Percentiles rank a stretch among this genome's conserved stretches.
phyloP scores from a whole-genome alignment of 2,329 filamentous ascomycete genomes.

The Madurella fahalii region DNA sequence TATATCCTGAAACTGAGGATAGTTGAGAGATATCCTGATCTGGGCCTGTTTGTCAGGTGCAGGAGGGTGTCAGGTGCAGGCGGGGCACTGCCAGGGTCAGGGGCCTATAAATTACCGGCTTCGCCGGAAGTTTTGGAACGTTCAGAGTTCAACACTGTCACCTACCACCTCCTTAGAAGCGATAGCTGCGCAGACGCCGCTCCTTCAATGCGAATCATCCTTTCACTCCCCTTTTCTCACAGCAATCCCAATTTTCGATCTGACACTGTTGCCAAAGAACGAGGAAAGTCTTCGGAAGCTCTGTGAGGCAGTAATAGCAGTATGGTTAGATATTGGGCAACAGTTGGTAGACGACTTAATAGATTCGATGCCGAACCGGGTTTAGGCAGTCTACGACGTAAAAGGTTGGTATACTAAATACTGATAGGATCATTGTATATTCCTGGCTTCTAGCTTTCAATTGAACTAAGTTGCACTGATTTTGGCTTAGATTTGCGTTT shows the following conservation, averaged over 20 bases:
- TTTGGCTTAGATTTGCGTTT: neutral
- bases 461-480: neutral
- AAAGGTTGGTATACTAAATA: neutral
- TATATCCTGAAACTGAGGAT: neutral
- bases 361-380: neutral
- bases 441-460: neutral
- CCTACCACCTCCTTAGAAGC: too few species aligned
- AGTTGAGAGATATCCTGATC: neutral
- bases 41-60: too few species aligned
- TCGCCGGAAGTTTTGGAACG: too few species aligned
- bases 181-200: too few species aligned
- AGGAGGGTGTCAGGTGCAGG: too few species aligned
- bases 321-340: neutral
- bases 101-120: too few species aligned
- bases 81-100: too few species aligned
- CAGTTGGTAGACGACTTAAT: neutral
- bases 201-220: too few species aligned
- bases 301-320: neutral
- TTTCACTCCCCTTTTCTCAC: too few species aligned
- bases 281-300: neutral
- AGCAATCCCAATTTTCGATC: too few species aligned
- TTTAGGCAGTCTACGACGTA: neutral
- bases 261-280: neutral
- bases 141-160: too few species aligned
- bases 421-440: neutral